Conservation (phyloP, 371 early-diverging fungal species). For the Mucor plumbeus region DNA sequence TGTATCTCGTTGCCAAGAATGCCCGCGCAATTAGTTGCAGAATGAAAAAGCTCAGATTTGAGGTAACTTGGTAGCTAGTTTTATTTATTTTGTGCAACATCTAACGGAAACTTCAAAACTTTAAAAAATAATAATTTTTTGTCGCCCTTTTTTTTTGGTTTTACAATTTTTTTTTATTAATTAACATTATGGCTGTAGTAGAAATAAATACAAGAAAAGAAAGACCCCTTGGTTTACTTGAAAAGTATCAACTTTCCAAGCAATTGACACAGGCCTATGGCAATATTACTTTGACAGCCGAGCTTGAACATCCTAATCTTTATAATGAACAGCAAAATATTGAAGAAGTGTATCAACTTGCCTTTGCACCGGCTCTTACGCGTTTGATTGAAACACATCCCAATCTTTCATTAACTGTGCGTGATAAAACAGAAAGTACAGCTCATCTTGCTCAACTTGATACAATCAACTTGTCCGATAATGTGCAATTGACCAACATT, state of each 20-base stretch:
- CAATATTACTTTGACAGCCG: slow-evolving; percentile 30
- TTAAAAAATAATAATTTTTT: not conserved
- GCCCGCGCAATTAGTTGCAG: not conserved
- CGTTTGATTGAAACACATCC: slow-evolving; percentile 36
- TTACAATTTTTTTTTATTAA: not conserved
- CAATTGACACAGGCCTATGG: slow-evolving; percentile 39
- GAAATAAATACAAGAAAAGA: slow-evolving; percentile 15
- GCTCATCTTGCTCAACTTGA: slow-evolving; percentile 34
- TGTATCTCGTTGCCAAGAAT: no score
- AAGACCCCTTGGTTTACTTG: slow-evolving; percentile 37
- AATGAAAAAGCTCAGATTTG: not conserved
- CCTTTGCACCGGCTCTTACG: slow-evolving; percentile 30
- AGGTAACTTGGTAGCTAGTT: not conserved
- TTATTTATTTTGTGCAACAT: not conserved
- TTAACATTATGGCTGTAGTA: not conserved
- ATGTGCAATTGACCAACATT: slow-evolving; percentile 7
- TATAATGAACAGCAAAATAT: slow-evolving; percentile 16
- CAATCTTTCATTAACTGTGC: slow-evolving; percentile 25
- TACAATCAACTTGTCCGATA: slow-evolving; percentile 27
- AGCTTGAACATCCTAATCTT: slow-evolving; percentile 14
- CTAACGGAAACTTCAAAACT: not conserved
- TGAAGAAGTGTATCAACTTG: slow-evolving; percentile 25
- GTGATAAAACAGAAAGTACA: slow-evolving; percentile 20
- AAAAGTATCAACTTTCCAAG: slow-evolving; percentile 49
- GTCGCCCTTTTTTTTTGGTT: not conserved